phyloP scores from a whole-genome alignment of 768 basidiomycete species.

The Lentinula sp. region DNA sequence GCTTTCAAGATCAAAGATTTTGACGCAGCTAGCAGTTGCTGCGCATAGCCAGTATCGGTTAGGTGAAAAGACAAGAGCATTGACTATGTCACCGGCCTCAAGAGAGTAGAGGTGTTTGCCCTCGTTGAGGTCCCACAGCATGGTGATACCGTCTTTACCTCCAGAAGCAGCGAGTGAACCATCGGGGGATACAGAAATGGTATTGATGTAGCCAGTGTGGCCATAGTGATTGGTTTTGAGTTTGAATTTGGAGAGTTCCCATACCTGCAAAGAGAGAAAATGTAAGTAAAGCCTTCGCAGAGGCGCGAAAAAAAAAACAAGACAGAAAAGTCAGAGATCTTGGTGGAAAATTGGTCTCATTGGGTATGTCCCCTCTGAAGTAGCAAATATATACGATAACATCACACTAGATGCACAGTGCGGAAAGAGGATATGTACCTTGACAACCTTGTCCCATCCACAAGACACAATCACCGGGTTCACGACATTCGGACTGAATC shows the following conservation, averaged over 20 bases:
- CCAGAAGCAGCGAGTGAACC: conserved; percentile 98
- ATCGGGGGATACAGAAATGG: conserved; percentile 96
- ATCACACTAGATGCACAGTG: conserved; percentile 21
- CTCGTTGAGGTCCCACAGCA: conserved; percentile 99
- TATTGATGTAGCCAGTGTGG: conserved; percentile 99
- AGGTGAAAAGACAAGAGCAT: conserved; percentile 98
- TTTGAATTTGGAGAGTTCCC: conserved; percentile 99
- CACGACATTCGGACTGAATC: conserved; percentile 95
- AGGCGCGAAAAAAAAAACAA: not conserved
- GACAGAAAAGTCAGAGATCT: conserved; percentile 60
- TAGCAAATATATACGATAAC: conserved; percentile 70
- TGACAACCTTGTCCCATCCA: conserved; percentile 99
- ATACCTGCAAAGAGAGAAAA: conserved; percentile 57
- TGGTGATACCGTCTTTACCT: conserved; percentile 99
- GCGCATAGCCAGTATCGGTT: conserved; percentile 99
- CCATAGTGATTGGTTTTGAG: conserved; percentile 99
- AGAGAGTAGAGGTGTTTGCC: conserved; percentile 99
- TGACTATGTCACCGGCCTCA: conserved; percentile 97
- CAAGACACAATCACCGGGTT: conserved; percentile 99
- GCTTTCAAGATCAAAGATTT: conserved; percentile 99
- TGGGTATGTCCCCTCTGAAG: conserved; percentile 68
- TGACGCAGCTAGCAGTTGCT: conserved; percentile 94
- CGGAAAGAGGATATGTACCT: conserved; percentile 51
- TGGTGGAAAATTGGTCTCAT: conserved; percentile 80
- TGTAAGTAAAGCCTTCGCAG: conserved; percentile 11